Conservation (phyloP, 2,329 filamentous ascomycete species). For the Calonectria crousiana region DNA sequence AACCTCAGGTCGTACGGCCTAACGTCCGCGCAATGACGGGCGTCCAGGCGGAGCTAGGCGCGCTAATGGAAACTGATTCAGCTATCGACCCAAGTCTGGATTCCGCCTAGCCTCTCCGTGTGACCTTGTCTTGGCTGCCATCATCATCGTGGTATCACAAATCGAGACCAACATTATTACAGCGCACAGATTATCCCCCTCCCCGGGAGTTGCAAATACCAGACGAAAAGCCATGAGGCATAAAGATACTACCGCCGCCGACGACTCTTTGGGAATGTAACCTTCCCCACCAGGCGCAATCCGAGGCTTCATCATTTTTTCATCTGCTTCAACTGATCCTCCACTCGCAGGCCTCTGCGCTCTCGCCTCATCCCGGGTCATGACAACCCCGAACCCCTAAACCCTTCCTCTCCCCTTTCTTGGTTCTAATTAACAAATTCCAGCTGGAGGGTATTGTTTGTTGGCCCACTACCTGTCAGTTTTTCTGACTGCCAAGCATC, state of each 20-base stretch:
- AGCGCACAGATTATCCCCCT: not conserved
- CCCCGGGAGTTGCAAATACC: not conserved
- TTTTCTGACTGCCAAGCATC: not conserved
- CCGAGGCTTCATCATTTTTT: not conserved
- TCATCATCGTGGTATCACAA: not conserved
- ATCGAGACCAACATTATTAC: not conserved
- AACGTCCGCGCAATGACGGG: conserved; percentile 8
- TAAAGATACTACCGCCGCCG: not conserved
- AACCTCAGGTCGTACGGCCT: not conserved
- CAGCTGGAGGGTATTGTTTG: not conserved
- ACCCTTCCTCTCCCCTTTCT: not conserved
- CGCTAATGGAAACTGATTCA: not conserved
- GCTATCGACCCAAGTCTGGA: not conserved
- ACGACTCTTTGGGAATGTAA: conserved; percentile 10
- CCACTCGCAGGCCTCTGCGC: not conserved
- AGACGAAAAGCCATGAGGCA: not conserved
- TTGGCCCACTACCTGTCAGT: not conserved
- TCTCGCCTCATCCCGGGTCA: not conserved
- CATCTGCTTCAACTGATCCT: not conserved
- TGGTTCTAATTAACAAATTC: not conserved
- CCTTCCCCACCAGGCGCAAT: conserved; percentile 1
- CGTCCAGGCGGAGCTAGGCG: not conserved
- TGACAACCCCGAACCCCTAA: not conserved
- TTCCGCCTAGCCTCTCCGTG: not conserved
- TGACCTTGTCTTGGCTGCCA: not conserved